Conservation (phyloP, 73 alveolate species). For the Paramecium tetraurelia region DNA sequence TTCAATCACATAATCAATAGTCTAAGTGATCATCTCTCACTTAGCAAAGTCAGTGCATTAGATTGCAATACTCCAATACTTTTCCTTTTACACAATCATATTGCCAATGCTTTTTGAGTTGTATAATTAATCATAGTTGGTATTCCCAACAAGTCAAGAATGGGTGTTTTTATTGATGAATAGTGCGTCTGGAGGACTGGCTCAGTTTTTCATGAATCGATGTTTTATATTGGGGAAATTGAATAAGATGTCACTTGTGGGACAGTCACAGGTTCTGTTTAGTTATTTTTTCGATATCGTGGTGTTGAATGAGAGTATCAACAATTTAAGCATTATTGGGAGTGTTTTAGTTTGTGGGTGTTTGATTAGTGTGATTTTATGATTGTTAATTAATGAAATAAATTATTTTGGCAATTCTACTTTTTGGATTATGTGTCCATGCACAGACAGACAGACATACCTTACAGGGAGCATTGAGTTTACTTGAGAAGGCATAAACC, state of each 20-base stretch:
- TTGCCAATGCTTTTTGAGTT: not conserved
- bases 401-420: not conserved
- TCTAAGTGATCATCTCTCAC: not conserved
- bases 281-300: not conserved
- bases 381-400: not conserved
- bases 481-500: not conserved
- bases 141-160: not conserved
- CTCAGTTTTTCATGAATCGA: not conserved
- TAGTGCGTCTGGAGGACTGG: not conserved
- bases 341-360: not conserved
- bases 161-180: not conserved
- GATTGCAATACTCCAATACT: not conserved
- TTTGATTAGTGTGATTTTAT: not conserved
- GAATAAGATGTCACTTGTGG: not conserved
- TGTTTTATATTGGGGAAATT: not conserved
- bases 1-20: not conserved
- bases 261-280: not conserved
- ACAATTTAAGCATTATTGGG: not conserved
- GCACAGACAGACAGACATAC: not conserved
- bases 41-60: not conserved
- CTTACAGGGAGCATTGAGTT: conserved; percentile 13
- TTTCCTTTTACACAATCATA: not conserved
- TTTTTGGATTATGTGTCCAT: not conserved
- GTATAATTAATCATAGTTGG: not conserved
- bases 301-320: not conserved